Evolutionary conservation across 805 yeast genomes (phyloP).

Genomic region (Candida cerambycidarum): DNA sequence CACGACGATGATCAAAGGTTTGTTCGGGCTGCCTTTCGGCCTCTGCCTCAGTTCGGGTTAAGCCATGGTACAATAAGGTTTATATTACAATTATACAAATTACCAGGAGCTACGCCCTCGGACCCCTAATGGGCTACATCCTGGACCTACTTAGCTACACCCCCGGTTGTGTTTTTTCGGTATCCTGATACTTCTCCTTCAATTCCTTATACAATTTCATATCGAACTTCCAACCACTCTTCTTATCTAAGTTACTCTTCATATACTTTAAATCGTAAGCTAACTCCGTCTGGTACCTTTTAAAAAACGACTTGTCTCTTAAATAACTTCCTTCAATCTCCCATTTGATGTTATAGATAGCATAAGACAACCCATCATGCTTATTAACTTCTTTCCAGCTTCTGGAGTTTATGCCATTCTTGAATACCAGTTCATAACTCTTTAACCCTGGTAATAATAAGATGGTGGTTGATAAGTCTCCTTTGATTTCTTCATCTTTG

Average conservation of each 20-base stretch:
- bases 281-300: slow-evolving; percentile 27
- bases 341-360: slow-evolving; percentile 58
- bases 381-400: slow-evolving; percentile 54
- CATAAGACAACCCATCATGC: slow-evolving; percentile 81
- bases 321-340: slow-evolving; percentile 30
- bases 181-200: slow-evolving; percentile 20
- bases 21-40: too few relatives aligned
- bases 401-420: slow-evolving; percentile 73
- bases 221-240: slow-evolving; percentile 35
- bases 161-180: too few relatives aligned
- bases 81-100: too few relatives aligned
- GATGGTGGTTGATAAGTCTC: slow-evolving; percentile 58
- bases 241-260: slow-evolving; percentile 20
- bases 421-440: slow-evolving; percentile 62
- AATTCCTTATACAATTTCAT: slow-evolving; percentile 25
- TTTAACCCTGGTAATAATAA: slow-evolving; percentile 67
- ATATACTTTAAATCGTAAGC: slow-evolving; percentile 21
- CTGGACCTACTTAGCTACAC: too few relatives aligned
- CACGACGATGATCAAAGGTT: slow-evolving; percentile 1
- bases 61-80: too few relatives aligned
- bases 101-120: too few relatives aligned
- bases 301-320: slow-evolving; percentile 28
- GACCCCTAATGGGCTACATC: too few relatives aligned
- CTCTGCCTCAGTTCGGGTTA: too few relatives aligned
- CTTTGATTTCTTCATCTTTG: slow-evolving; percentile 25